Evolutionary conservation across 306 rosid genomes (phyloP).

Genomic region (Ziziphus jujuba): DNA sequence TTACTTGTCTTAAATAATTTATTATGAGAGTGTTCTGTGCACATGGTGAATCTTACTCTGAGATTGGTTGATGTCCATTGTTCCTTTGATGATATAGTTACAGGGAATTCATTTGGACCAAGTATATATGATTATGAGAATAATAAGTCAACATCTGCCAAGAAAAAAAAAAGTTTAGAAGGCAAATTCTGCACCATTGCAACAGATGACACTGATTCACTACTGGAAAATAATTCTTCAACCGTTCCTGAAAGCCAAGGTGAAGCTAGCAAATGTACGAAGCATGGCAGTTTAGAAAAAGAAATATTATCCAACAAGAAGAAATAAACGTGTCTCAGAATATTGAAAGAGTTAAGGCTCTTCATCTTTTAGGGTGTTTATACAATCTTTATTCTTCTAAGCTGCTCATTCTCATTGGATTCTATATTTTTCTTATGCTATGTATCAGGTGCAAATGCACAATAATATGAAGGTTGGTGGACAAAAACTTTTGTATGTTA

Average conservation of each 20-base stretch:
- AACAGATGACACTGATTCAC: slow-evolving; percentile 40
- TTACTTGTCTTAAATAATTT: not conserved
- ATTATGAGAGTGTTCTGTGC: not conserved
- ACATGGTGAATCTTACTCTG: slow-evolving; percentile 11
- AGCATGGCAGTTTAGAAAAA: slow-evolving; percentile 33
- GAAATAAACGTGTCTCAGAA: too few relatives aligned
- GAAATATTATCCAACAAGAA: slow-evolving; percentile 36
- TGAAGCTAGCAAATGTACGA: slow-evolving; percentile 28
- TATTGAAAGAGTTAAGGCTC: too few relatives aligned
- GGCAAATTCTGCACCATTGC: slow-evolving; percentile 34
- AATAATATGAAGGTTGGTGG: too few relatives aligned
- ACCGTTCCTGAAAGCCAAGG: slow-evolving; percentile 20
- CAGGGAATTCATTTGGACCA: slow-evolving; percentile 98
- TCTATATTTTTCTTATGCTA: too few relatives aligned
- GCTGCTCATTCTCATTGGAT: too few relatives aligned
- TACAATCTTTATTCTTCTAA: too few relatives aligned
- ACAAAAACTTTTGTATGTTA: too few relatives aligned
- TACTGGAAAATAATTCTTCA: slow-evolving; percentile 36
- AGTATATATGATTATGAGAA: slow-evolving; percentile 93
- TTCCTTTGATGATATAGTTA: slow-evolving; percentile 15
- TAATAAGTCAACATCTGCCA: slow-evolving; percentile 48
- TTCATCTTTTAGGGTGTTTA: too few relatives aligned
- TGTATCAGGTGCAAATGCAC: too few relatives aligned
- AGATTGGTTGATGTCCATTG: slow-evolving; percentile 8
- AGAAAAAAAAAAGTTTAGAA: slow-evolving; percentile 40